These are phyloP conservation scores for Quercus suber DNA, from an alignment of 306 rosid species.

Conservation along the genomic window DNA sequence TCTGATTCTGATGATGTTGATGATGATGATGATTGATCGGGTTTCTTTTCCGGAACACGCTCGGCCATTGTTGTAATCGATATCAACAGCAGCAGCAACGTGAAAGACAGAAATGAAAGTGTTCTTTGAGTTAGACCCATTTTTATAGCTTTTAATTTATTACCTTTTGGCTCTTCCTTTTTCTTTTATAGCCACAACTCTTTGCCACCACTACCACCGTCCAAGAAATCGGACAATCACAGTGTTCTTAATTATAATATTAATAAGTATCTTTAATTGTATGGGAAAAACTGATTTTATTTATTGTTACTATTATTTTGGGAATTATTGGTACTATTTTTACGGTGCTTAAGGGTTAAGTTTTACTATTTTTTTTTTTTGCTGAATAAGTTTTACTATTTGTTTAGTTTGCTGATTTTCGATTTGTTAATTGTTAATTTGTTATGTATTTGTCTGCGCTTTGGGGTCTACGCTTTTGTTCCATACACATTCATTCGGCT, in stretches of 20 bases:
- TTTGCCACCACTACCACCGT: neutral
- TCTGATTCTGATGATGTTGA: slow-evolving; percentile 6
- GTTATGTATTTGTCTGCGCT: neutral
- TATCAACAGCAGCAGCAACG: neutral
- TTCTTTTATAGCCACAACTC: neutral
- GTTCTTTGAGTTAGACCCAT: neutral
- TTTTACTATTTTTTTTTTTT: neutral
- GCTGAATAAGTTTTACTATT: too few species aligned
- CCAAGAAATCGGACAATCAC: neutral
- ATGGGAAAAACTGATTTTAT: too few species aligned
- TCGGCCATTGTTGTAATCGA: slow-evolving; percentile 48
- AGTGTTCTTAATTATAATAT: too few species aligned
- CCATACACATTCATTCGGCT: too few species aligned
- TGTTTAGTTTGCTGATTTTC: too few species aligned
- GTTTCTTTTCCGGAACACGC: slow-evolving; percentile 8
- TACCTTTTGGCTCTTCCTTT: neutral
- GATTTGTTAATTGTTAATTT: too few species aligned
- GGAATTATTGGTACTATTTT: neutral
- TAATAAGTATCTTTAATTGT: too few species aligned
- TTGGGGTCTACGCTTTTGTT: neutral
- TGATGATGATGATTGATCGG: slow-evolving; percentile 18
- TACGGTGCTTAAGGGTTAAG: neutral
- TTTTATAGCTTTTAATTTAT: neutral
- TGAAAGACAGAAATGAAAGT: neutral
- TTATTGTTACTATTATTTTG: too few species aligned